Conservation (phyloP, 179 eudicot species). For the Silene coronaria region DNA sequence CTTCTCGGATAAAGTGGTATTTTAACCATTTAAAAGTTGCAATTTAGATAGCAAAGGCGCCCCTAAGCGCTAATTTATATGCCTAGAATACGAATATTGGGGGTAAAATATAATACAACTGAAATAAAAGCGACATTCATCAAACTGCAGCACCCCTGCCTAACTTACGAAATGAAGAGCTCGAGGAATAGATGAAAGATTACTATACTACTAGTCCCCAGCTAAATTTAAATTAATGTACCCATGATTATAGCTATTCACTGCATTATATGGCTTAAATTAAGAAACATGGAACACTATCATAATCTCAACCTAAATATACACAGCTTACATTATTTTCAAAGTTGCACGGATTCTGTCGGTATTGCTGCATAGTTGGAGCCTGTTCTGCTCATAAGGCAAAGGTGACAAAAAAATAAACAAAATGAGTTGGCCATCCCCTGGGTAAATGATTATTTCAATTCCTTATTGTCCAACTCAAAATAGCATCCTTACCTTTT, state of each 20-base stretch:
- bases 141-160: neutral
- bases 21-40: neutral
- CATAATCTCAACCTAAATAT: slow-evolving; percentile 5
- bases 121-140: neutral
- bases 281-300: neutral
- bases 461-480: neutral
- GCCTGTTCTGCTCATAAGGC: slow-evolving; percentile 33
- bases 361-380: slow-evolving; percentile 35
- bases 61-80: neutral
- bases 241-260: neutral
- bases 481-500: slow-evolving; percentile 41
- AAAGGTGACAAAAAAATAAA: slow-evolving; percentile 8
- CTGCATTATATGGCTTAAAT: neutral
- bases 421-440: neutral
- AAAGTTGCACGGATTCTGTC: slow-evolving; percentile 32
- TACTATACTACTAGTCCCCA: neutral
- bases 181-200: neutral
- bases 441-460: neutral
- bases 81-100: neutral
- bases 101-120: neutral
- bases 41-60: slow-evolving; percentile 1
- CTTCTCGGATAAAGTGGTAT: neutral
- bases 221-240: neutral
- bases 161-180: neutral
- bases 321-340: slow-evolving; percentile 50